Conservation (phyloP, 2,329 filamentous ascomycete genomes). For the Colletotrichum tamarilloi region DNA sequence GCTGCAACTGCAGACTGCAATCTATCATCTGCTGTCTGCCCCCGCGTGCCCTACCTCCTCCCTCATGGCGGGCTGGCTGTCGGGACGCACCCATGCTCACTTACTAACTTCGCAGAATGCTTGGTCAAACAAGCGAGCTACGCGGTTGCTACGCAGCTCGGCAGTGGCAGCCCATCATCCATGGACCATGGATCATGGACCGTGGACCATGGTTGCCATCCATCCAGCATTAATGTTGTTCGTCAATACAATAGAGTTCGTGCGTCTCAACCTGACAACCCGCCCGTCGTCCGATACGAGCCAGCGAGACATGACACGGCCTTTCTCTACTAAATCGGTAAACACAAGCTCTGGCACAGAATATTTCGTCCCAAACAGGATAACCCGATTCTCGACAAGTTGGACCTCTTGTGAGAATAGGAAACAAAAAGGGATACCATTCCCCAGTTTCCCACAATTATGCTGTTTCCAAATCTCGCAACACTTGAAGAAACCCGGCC, state of each 20-base stretch:
- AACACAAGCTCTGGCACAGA: neutral
- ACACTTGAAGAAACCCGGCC: neutral
- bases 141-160: neutral
- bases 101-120: neutral
- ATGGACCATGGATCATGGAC: neutral
- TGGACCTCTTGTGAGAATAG: neutral
- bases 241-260: constrained; percentile 15
- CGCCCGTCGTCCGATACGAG: constrained; percentile 30
- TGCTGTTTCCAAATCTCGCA: neutral
- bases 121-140: neutral
- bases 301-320: constrained; percentile 21
- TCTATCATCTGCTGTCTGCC: neutral
- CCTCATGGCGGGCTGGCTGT: neutral
- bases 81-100: neutral
- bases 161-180: neutral
- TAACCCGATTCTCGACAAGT: neutral
- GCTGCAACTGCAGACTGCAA: neutral
- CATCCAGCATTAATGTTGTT: neutral
- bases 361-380: neutral
- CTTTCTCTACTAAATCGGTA: neutral
- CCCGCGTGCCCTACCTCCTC: neutral
- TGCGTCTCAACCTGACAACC: constrained; percentile 33
- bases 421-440: constrained; percentile 14
- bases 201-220: no score
- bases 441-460: constrained; percentile 12